These are phyloP conservation scores for Funneliformis geosporum DNA, from an alignment of 192 early-diverging fungal genomes.

Conservation along the genomic window DNA sequence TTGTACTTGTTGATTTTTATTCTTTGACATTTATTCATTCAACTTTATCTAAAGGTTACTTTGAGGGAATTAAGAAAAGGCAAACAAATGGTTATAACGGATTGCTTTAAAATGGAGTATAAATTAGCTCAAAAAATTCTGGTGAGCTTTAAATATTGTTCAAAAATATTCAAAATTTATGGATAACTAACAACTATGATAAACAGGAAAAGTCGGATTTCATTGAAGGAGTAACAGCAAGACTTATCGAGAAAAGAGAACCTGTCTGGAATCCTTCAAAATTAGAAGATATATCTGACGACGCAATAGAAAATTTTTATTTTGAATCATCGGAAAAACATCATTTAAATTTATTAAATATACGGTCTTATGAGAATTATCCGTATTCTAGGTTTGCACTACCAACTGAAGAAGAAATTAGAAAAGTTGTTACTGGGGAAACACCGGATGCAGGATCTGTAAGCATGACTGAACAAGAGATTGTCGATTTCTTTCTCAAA, in stretches of 20 bases:
- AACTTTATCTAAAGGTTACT: slow-evolving; percentile 42
- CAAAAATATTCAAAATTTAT: neutral
- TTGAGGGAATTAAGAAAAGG: slow-evolving; percentile 82
- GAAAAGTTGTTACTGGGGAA: slow-evolving; percentile 63
- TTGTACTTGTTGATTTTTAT: neutral
- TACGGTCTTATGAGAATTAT: slow-evolving; percentile 51
- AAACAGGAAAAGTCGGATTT: slow-evolving; percentile 73
- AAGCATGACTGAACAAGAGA: slow-evolving; percentile 54
- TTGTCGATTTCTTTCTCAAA: slow-evolving; percentile 62
- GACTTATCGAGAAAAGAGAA: slow-evolving; percentile 67
- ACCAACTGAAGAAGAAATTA: slow-evolving; percentile 68
- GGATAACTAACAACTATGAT: neutral
- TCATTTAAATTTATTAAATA: slow-evolving; percentile 44
- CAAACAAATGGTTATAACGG: slow-evolving; percentile 61
- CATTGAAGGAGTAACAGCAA: slow-evolving; percentile 81
- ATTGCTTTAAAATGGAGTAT: slow-evolving; percentile 88
- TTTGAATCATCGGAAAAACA: slow-evolving; percentile 46
- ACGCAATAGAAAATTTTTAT: slow-evolving; percentile 55
- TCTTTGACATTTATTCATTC: neutral
- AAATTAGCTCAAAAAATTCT: slow-evolving; percentile 77
- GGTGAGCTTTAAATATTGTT: slow-evolving; percentile 3
- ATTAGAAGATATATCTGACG: slow-evolving; percentile 52
- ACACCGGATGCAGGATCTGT: slow-evolving; percentile 62
- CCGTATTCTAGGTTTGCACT: slow-evolving; percentile 63
- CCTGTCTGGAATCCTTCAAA: slow-evolving; percentile 76